These are phyloP conservation scores for Fusarium cyanostomum DNA, from an alignment of 2,329 filamentous ascomycete genomes.

Conservation along the genomic window DNA sequence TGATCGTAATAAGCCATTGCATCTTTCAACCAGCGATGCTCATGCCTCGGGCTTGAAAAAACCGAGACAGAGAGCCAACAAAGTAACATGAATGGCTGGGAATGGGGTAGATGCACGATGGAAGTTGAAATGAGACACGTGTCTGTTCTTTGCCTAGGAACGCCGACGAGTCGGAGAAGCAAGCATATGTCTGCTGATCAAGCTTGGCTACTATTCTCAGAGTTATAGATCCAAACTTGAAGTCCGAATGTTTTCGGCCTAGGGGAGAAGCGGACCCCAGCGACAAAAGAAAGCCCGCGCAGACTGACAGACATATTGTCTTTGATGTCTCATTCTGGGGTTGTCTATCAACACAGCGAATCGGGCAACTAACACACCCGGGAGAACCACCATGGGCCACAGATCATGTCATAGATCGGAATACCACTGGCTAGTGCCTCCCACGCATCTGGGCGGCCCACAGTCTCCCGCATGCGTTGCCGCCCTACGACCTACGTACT, in stretches of 20 bases:
- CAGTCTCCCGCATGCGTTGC: background rate
- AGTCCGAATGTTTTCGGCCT: background rate
- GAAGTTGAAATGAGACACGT: background rate
- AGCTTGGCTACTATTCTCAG: background rate
- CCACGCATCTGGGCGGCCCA: background rate
- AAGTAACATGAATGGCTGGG: background rate
- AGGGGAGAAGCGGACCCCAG: background rate
- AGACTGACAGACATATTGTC: slow-evolving; percentile 1
- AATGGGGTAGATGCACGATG: background rate
- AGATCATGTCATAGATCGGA: background rate
- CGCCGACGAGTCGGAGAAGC: background rate
- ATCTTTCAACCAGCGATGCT: background rate
- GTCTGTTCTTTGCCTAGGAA: background rate
- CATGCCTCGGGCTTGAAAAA: background rate
- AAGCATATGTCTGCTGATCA: background rate
- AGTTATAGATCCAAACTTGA: background rate
- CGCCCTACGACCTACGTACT: background rate
- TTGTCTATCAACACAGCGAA: background rate
- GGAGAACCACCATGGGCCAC: background rate
- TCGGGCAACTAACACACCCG: background rate
- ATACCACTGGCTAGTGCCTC: background rate
- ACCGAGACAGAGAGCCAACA: background rate
- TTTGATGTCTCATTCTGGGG: background rate
- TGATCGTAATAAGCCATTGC: background rate
- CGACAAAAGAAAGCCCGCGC: background rate